Conservation (phyloP, 2,329 filamentous ascomycete species). For the Penicillium sp. region DNA sequence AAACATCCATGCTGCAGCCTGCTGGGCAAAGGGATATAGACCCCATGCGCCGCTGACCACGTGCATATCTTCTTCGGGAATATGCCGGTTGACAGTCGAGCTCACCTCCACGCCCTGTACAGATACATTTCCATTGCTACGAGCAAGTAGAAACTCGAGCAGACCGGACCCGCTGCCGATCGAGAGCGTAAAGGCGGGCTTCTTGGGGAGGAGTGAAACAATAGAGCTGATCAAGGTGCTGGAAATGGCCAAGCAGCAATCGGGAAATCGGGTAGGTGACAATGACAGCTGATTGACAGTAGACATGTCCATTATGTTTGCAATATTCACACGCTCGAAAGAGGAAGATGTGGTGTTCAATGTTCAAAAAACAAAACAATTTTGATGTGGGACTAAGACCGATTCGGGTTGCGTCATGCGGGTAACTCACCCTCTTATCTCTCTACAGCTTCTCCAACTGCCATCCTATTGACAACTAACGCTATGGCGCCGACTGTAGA, state of each 20-base stretch:
- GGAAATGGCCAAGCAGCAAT: conserved; percentile 32
- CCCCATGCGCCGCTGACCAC: conserved; percentile 48
- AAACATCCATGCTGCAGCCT: conserved; percentile 53
- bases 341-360: no score
- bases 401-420: conserved; percentile 20
- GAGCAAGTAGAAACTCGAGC: conserved; percentile 47
- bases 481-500: conserved; percentile 46
- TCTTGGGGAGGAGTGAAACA: conserved; percentile 21
- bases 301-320: conserved; percentile 15
- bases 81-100: conserved; percentile 46
- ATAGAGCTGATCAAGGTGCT: conserved; percentile 21
- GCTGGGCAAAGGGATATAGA: conserved; percentile 41
- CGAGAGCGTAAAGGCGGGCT: conserved; percentile 39
- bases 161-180: conserved; percentile 55
- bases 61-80: conserved; percentile 43
- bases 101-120: conserved; percentile 52
- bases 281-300: conserved; percentile 13
- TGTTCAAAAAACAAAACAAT: no score
- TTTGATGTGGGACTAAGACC: background rate
- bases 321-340: no score
- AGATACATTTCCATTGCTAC: conserved; percentile 23
- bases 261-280: conserved; percentile 24
- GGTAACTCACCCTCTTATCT: conserved; percentile 5
- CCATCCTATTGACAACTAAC: background rate
- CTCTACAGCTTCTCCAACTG: background rate